phyloP scores from a whole-genome alignment of 768 basidiomycete species.

The Suillus subalutaceus region DNA sequence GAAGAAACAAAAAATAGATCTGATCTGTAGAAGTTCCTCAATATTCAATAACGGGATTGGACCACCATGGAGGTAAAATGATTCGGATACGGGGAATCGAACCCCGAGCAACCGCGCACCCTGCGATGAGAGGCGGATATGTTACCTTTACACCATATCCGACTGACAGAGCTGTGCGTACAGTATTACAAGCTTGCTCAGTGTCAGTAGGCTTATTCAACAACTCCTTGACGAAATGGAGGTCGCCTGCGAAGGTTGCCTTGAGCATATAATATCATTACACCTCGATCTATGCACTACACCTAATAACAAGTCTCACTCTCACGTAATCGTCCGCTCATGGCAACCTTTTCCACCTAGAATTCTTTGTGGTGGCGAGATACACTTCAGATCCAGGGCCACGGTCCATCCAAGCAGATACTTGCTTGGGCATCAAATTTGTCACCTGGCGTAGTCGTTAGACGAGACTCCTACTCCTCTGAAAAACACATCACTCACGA shows the following conservation, averaged over 20 bases:
- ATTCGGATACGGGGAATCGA: conserved; percentile 58
- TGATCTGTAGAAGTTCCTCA: neutral
- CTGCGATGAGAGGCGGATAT: conserved; percentile 3
- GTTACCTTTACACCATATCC: conserved; percentile 9
- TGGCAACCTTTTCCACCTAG: conserved; percentile 55
- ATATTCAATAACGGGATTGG: neutral
- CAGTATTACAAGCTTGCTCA: neutral
- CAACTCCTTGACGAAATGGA: neutral
- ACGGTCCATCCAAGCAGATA: conserved; percentile 71
- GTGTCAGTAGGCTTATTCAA: neutral
- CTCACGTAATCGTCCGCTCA: neutral
- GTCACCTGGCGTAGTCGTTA: conserved; percentile 40
- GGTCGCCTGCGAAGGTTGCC: neutral
- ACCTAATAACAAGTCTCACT: neutral
- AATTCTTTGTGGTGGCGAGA: conserved; percentile 65
- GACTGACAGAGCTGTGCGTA: neutral
- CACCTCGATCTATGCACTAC: neutral
- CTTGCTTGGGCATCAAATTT: conserved; percentile 71
- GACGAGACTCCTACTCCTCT: neutral
- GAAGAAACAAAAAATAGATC: neutral
- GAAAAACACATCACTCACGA: conserved; percentile 45
- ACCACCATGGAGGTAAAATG: neutral
- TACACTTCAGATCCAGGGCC: conserved; percentile 67
- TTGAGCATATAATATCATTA: neutral
- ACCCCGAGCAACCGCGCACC: conserved; percentile 55